These are phyloP conservation scores for Magnolia changhungtana DNA, from an alignment of 164 flowering plant species.

Conservation along the genomic window DNA sequence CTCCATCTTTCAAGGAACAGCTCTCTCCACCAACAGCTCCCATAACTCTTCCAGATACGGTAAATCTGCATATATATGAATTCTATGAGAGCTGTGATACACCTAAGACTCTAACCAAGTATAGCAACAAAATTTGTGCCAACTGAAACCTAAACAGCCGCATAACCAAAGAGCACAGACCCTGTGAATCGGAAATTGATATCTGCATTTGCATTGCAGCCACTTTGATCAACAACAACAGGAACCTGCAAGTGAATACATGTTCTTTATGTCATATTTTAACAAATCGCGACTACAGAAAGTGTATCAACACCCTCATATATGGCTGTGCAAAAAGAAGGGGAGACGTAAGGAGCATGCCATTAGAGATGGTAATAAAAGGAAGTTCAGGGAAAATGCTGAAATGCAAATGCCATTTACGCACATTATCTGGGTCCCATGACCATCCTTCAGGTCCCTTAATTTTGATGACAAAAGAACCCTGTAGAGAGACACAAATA, in stretches of 20 bases:
- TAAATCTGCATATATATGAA: conserved; percentile 49
- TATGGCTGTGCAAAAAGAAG: no score
- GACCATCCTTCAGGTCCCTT: conserved; percentile 98
- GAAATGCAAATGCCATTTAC: conserved; percentile 2
- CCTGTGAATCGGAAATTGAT: conserved; percentile 94
- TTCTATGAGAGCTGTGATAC: not conserved
- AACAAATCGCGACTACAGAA: not conserved
- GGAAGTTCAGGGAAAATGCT: not conserved
- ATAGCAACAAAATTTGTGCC: not conserved
- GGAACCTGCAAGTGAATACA: conserved; percentile 56
- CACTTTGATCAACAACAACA: conserved; percentile 67
- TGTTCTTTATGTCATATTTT: conserved; percentile 5
- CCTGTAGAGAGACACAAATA: conserved; percentile 36
- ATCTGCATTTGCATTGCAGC: conserved; percentile 93
- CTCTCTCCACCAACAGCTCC: conserved; percentile 95
- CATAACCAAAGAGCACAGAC: conserved; percentile 34
- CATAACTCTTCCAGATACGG: conserved; percentile 77
- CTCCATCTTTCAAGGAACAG: conserved; percentile 65
- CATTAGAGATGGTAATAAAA: not conserved
- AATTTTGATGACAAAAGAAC: conserved; percentile 75
- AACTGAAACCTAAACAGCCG: not conserved
- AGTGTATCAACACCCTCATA: not conserved
- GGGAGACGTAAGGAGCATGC: not conserved
- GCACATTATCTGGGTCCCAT: conserved; percentile 83
- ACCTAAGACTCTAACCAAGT: conserved; percentile 5